Conservation (phyloP, 306 rosid genomes). For the Boehmeria nivea region DNA sequence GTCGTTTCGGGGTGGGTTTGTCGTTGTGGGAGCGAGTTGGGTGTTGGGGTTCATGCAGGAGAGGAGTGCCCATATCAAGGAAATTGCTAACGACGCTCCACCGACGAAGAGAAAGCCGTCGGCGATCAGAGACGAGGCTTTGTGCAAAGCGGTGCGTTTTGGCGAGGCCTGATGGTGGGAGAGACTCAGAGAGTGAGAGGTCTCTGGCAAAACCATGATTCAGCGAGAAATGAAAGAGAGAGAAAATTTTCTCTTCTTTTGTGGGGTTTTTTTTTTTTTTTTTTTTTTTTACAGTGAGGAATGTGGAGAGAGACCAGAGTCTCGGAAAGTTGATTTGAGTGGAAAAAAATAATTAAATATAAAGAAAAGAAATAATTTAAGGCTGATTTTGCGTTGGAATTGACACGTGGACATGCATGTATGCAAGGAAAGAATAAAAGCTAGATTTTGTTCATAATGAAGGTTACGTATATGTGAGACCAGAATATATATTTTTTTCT, state of each 20-base stretch:
- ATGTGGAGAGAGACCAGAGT: not conserved
- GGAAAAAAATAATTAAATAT: no score
- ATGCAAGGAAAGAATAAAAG: conserved; percentile 8
- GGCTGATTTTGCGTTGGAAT: not conserved
- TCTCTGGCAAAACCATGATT: conserved; percentile 43
- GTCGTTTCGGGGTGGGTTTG: conserved; percentile 1
- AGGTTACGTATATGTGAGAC: no score
- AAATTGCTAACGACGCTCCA: conserved; percentile 55
- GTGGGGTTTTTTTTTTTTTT: not conserved
- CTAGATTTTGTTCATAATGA: not conserved
- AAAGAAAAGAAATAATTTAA: not conserved
- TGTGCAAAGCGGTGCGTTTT: conserved; percentile 29
- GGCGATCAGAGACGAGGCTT: conserved; percentile 34
- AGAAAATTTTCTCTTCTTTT: not conserved
- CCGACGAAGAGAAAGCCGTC: conserved; percentile 51
- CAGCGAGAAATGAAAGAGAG: no score
- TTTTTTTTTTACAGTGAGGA: no score
- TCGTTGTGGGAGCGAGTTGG: not conserved
- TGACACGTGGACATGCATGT: conserved; percentile 1
- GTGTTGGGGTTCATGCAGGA: conserved; percentile 4
- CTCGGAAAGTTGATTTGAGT: not conserved
- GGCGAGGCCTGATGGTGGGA: conserved; percentile 24
- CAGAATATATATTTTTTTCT: no score
- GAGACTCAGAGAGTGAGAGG: no score
- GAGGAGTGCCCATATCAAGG: conserved; percentile 47